These are phyloP conservation scores for Cladophialophora immunda DNA, from an alignment of 2,329 filamentous ascomycete genomes.

Conservation along the genomic window DNA sequence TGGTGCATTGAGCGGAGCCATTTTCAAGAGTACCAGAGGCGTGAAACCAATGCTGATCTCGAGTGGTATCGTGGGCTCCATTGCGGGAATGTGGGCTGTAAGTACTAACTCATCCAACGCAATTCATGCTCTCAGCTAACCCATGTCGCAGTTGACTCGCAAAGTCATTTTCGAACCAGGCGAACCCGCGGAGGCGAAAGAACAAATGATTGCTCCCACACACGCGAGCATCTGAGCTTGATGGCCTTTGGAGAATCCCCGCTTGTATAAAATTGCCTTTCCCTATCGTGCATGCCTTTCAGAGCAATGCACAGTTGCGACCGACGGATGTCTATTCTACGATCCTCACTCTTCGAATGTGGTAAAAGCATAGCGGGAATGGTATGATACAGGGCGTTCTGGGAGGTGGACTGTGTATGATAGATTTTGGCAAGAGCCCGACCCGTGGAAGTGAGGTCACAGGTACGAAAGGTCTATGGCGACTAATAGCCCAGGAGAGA, in stretches of 20 bases:
- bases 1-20: constrained; percentile 85
- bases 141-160: constrained; percentile 55
- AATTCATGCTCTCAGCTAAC: constrained; percentile 36
- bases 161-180: constrained; percentile 58
- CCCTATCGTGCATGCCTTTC: constrained; percentile 9
- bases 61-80: constrained; percentile 83
- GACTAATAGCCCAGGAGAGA: neutral
- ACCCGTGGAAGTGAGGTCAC: neutral
- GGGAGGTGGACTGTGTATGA: constrained; percentile 30
- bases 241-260: neutral
- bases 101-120: constrained; percentile 51
- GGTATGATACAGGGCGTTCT: constrained; percentile 29
- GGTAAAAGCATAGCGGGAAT: constrained; percentile 37
- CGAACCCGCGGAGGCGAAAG: constrained; percentile 35
- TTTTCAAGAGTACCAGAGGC: constrained; percentile 96
- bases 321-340: constrained; percentile 25
- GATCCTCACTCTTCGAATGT: constrained; percentile 36
- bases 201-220: constrained; percentile 17
- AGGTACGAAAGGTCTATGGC: neutral
- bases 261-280: constrained; percentile 33
- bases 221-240: constrained; percentile 20
- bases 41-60: constrained; percentile 93
- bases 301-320: constrained; percentile 20
- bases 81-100: constrained; percentile 92
- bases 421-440: constrained; percentile 15